Base-by-base conservation (phyloP, 768 basidiomycete genomes). In the Mycena epipterygia region DNA sequence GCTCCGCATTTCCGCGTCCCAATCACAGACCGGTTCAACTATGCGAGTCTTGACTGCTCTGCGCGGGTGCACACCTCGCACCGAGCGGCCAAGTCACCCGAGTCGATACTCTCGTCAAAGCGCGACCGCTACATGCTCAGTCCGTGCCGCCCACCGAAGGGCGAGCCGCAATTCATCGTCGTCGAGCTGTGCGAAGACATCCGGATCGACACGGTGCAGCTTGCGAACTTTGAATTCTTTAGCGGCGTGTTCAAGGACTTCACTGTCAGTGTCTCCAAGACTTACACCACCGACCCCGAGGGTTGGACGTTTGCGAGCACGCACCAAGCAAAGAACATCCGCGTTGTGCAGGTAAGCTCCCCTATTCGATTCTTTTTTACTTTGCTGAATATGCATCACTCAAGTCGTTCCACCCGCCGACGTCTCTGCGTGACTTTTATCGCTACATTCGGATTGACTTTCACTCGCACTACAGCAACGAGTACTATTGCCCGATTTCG, bases 151-250 rank as follows among this genome's bases (percentile, higher is more conserved):
- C 80, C 84, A 5, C 81, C 84, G 19, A 89, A 88, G 35, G 80
- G 90, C 70, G 85, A 84, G 70, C 78, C 82, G 7, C 91, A 94
- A 73, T 98, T 91, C 81, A 93, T 99, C 37, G 91, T 98, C 37
- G 92, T 99, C 51, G 98, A 99, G 80, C 89, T 99, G 19, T 99
- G 98, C 83, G 97, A 99, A 73, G 98, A 99, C 79, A 96, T 99
- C 71, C 85, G 95, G 51, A 96, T 99, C 75, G 97, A 99, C 79
- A 97, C 96, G 0, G 91, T 99, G 51, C 96, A 98, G 79, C 84
- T 99, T 21, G 97, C 96, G 67, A 97, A 98, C 77, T 98, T 95
- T 78, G 97, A 99, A 83, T 99, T 98, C 84, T 99, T 98, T 82
- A 95, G 93, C 72, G 96, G 97, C 2, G 94, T 98, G 17, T 97